Percentiles rank a stretch among this genome's conserved stretches.
Evolutionary conservation across 371 early-diverging fungal species (phyloP).

Genomic region (Coelomomyces lativittatus): DNA sequence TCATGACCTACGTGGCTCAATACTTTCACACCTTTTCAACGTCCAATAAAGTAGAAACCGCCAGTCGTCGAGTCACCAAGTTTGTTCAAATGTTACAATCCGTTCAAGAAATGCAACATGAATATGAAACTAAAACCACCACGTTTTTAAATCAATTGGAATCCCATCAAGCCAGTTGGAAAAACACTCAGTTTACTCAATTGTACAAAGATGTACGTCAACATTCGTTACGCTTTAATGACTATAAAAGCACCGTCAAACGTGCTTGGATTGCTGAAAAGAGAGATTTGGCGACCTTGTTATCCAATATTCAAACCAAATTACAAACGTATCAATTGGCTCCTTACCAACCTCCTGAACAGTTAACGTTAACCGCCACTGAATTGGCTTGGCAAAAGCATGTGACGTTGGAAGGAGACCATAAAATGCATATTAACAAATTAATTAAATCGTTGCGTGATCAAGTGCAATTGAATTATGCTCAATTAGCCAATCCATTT

Average conservation of each 20-base stretch:
- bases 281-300: constrained; percentile 61
- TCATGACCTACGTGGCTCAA: constrained; percentile 96
- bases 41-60: constrained; percentile 60
- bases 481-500: constrained; percentile 58
- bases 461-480: constrained; percentile 46
- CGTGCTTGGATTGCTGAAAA: constrained; percentile 76
- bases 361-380: constrained; percentile 51
- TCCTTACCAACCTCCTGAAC: constrained; percentile 63
- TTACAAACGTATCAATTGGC: constrained; percentile 73
- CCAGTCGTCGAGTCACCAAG: constrained; percentile 76
- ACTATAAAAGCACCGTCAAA: constrained; percentile 64
- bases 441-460: constrained; percentile 72
- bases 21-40: constrained; percentile 73
- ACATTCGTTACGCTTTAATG: constrained; percentile 50
- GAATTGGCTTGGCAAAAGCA: constrained; percentile 56
- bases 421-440: constrained; percentile 57
- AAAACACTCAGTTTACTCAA: constrained; percentile 32
- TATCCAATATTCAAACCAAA: constrained; percentile 87
- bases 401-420: constrained; percentile 49
- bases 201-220: constrained; percentile 57
- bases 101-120: constrained; percentile 71
- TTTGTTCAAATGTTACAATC: constrained; percentile 70
- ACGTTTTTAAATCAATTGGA: constrained; percentile 47
- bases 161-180: constrained; percentile 46
- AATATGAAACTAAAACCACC: constrained; percentile 63